Evolutionary conservation across 441 rosid genomes (phyloP).

Genomic region (Syzygium syzygioides): DNA sequence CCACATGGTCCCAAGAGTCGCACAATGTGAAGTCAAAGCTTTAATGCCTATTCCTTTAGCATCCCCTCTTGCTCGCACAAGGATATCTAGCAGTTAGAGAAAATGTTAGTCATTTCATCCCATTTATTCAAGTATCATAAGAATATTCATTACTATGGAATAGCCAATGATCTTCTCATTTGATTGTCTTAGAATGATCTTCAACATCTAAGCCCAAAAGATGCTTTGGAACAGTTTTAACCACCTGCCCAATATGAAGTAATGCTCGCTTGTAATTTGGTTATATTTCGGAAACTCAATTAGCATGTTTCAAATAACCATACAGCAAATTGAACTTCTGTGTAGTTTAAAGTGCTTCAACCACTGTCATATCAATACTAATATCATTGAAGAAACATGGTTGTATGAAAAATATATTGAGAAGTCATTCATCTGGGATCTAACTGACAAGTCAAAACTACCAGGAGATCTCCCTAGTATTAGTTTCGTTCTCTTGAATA

Average conservation of each 20-base stretch:
- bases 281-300: not conserved
- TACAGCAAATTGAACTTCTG: not conserved
- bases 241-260: not conserved
- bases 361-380: not conserved
- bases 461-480: not conserved
- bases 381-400: not conserved
- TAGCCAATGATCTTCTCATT: not conserved
- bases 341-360: too few relatives aligned
- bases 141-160: not conserved
- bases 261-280: not conserved
- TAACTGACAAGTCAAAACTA: not conserved
- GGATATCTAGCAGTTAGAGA: not conserved
- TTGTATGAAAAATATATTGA: not conserved
- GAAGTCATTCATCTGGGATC: not conserved
- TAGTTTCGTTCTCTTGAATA: too few relatives aligned
- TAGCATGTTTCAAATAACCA: not conserved
- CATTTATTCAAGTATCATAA: not conserved
- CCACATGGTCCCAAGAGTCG: conserved; percentile 58
- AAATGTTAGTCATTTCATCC: not conserved
- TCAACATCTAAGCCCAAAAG: not conserved
- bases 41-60: conserved; percentile 1
- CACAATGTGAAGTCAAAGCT: conserved; percentile 47
- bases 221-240: not conserved
- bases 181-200: not conserved
- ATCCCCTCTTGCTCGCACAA: not conserved